These are phyloP conservation scores for Camptophora hylomeconis DNA, from an alignment of 2,329 filamentous ascomycete genomes.

Conservation along the genomic window DNA sequence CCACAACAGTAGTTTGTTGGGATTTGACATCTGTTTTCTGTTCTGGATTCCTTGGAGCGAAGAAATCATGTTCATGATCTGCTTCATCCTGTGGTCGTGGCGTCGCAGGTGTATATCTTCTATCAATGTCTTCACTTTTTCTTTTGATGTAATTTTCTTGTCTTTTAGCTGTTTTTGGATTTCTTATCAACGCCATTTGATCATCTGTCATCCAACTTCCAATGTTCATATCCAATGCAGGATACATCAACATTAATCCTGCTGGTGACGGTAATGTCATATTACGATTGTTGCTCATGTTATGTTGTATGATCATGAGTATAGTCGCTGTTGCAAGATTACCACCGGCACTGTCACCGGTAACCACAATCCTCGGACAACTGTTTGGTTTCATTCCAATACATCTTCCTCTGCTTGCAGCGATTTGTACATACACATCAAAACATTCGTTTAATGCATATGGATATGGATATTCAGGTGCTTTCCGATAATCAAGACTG, in stretches of 20 bases:
- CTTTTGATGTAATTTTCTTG: slow-evolving; percentile 56
- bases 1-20: slow-evolving; percentile 23
- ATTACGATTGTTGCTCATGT: slow-evolving; percentile 34
- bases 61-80: slow-evolving; percentile 40
- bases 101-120: slow-evolving; percentile 61
- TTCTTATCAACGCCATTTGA: slow-evolving; percentile 86
- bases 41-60: slow-evolving; percentile 19
- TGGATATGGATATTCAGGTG: slow-evolving; percentile 72
- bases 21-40: slow-evolving; percentile 19
- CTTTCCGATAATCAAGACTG: slow-evolving; percentile 82
- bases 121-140: slow-evolving; percentile 60
- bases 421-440: slow-evolving; percentile 65
- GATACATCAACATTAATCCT: slow-evolving; percentile 77
- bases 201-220: slow-evolving; percentile 99
- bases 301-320: slow-evolving; percentile 77
- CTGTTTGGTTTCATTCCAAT: slow-evolving; percentile 57
- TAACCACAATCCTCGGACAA: slow-evolving; percentile 56
- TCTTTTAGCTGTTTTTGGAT: slow-evolving; percentile 45
- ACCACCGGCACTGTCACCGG: slow-evolving; percentile 71
- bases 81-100: slow-evolving; percentile 64
- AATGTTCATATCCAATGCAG: slow-evolving; percentile 89
- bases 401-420: slow-evolving; percentile 60
- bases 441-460: slow-evolving; percentile 80
- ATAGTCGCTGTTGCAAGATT: slow-evolving; percentile 70
- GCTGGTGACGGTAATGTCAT: slow-evolving; percentile 60